phyloP scores from a whole-genome alignment of 1,284 basidiomycete species.

The Boletus sp. region DNA sequence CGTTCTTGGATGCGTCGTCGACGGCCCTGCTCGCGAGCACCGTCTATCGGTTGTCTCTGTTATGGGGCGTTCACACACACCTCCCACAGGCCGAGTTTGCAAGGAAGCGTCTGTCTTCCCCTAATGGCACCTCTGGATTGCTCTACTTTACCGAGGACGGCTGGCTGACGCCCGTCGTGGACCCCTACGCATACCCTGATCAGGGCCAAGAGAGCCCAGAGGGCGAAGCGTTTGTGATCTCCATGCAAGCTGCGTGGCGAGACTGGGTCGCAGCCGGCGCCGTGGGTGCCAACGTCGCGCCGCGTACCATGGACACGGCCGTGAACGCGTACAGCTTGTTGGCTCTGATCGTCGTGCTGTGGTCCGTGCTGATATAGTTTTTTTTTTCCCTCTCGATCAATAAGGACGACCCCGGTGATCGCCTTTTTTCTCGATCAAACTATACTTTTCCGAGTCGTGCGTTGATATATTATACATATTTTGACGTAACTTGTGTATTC shows the following conservation, averaged over 20 bases:
- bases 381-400: background rate
- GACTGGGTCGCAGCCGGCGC: conserved; percentile 61
- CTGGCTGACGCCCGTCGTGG: conserved; percentile 68
- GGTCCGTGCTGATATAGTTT: background rate
- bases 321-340: background rate
- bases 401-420: no score
- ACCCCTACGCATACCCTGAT: conserved; percentile 54
- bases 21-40: conserved; percentile 76
- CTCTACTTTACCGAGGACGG: conserved; percentile 46
- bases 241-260: conserved; percentile 66
- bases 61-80: conserved; percentile 47
- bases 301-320: background rate
- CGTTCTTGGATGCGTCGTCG: conserved; percentile 74
- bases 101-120: conserved; percentile 46
- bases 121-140: conserved; percentile 15
- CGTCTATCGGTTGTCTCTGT: conserved; percentile 64
- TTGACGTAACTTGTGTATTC: no score
- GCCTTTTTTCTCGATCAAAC: no score
- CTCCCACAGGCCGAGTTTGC: conserved; percentile 56
- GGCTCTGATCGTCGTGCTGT: background rate
- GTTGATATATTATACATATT: no score
- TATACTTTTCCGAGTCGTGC: no score
- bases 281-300: conserved; percentile 39
- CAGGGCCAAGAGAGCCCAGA: conserved; percentile 53
- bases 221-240: conserved; percentile 67